Base-by-base conservation (phyloP, 306 rosid genomes). In the Vigna unguiculata region DNA sequence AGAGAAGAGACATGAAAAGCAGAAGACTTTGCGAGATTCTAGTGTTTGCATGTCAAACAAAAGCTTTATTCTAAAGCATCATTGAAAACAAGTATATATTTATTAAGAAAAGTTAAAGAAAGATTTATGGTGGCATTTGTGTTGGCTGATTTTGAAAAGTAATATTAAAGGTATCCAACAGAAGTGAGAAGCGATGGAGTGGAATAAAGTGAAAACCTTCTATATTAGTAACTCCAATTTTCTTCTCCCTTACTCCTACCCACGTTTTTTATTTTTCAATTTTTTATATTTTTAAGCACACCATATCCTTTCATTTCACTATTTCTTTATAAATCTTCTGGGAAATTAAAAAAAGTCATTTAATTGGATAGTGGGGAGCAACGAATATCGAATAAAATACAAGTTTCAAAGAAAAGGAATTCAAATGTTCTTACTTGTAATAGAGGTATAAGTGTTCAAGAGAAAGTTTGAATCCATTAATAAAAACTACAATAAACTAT, bases 321-420 rank as follows among this genome's bases (percentile, higher is more conserved):
- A 10, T 71, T 71, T 77, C 41, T 43, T 30, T 28, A 40, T 77
- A 34, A 63, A 17, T 72, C 28, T 43, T 32, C 19, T 53, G 47
- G 20, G 55, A 77, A 72, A 62, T 66, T 32, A 4, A 4, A 34
- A 69, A 48, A 28, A 20, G 43, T 7, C 12, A 28, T 38, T 48
- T 52, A 32, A 74, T 61, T 46, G 40, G 40, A 63, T 22, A 25
- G 83, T 49, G 60, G 60, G 81, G 77, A 74, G 71, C 54, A 77
- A 66, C 63, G 51, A 57, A 64, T 69, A 59, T 79, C 49, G 60
- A 68, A 36, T 60, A 61, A 24, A 8, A 41, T 58, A 43, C 3
- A 38, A 71, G 14, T 71, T 71, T 49, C 41, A 28, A 71, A 7
- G 15, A 17, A 6, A 25, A 69, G 3, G 68, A 72, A 9, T 41